Percentiles rank a stretch among this genome's conserved stretches.
Evolutionary conservation across 1,139 yeast species (phyloP).

Genomic region (Kazachstania sp.): DNA sequence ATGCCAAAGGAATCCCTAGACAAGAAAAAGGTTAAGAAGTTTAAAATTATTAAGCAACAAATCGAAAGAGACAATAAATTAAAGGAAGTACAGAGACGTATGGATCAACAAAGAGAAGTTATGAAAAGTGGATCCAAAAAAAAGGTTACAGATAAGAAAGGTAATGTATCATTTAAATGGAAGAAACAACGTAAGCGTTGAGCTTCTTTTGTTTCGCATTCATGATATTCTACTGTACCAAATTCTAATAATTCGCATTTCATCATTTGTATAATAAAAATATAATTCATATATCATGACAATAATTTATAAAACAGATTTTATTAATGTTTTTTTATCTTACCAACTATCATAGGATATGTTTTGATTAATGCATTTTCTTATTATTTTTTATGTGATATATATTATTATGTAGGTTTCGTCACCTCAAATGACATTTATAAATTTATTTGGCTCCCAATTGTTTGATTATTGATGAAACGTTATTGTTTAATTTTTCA

Average conservation of each 20-base stretch:
- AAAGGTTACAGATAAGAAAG: constrained; percentile 57
- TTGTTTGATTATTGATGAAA: constrained; percentile 30
- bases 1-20: constrained; percentile 39
- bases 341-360: too few species aligned
- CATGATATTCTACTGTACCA: not conserved
- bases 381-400: constrained; percentile 54
- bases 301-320: not conserved
- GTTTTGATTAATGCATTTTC: not conserved
- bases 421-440: not conserved
- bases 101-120: constrained; percentile 72
- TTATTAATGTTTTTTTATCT: too few species aligned
- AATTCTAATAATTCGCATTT: not conserved
- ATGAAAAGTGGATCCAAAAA: constrained; percentile 87
- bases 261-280: not conserved
- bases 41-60: constrained; percentile 46
- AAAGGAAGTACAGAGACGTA: constrained; percentile 56
- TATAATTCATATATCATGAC: not conserved
- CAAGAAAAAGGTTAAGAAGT: constrained; percentile 51
- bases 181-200: constrained; percentile 72
- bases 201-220: not conserved
- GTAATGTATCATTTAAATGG: constrained; percentile 75
- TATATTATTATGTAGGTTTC: too few species aligned
- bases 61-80: constrained; percentile 62
- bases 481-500: constrained; percentile 17
- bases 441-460: constrained; percentile 72